Evolutionary conservation across 2,329 filamentous ascomycete species (phyloP), one percentile per base, ranked within the genome.

Genomic region (Atkinsonella texensis): DNA sequence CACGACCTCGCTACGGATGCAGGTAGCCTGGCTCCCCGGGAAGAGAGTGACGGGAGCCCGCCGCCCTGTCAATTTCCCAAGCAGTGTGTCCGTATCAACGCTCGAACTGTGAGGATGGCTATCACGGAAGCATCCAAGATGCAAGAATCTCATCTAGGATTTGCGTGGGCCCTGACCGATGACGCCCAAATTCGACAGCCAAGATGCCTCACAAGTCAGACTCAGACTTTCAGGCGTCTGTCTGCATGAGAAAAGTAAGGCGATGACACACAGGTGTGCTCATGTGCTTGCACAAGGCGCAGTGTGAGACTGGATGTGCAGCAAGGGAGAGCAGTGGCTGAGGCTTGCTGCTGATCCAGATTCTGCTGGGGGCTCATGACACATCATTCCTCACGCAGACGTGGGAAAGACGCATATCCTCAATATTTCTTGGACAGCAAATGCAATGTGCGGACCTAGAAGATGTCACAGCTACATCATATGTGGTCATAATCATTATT

Each of bases 1-100:
- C 40, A n/a, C n/a, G n/a, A 38, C 40, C 41, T 40, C 23, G 42
- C 46, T n/a, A 31, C 51, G 47, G 47, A 52, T 40, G 42, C 42
- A 49, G 13, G 23, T 15, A 17, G 13, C 32, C 42, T 52, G 23
- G 51, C 33, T 52, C 51, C 46, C 46, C 51, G 46, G 20, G 5
- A 17, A 20, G 41, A 12, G 10, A 13, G n/a, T 28, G 10, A 18
- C 3, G 17, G 46, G 40, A 32, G 31, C 4, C 12, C n/a, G 46
- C 20, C 20, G 28, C 28, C 46, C 45, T 52, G 18, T 33, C 50
- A 18, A 33, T 48, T 49, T n/a, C 10, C 46, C 31, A 18, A 28
- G 28, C 28, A 43, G 46, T 35, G 15, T 40, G 35, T 28, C 44
- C 28, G 35, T 43, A 47, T 35, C 40, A 44, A 40, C 7, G 28